Evolutionary conservation across 2,329 filamentous ascomycete species (phyloP), one percentile per base, ranked within the genome.

Genomic region (Ceratocystis ficicola): DNA sequence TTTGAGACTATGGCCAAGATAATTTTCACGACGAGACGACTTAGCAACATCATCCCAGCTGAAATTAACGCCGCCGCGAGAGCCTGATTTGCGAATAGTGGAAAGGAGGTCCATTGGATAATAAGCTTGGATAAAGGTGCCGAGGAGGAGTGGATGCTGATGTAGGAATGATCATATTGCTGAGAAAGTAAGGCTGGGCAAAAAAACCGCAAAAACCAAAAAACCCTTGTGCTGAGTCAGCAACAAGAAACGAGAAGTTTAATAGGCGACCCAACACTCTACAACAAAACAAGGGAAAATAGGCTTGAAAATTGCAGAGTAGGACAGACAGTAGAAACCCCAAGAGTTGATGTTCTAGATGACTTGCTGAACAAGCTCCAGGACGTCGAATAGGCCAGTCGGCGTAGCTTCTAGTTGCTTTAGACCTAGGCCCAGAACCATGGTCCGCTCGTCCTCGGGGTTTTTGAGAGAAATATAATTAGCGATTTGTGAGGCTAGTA

Each of bases 1-100:
- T 80, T 93, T 96, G 67, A 96, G 77, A 67, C 89, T 94, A 77
- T 96, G 92, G 64, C 92, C 92, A 6, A 96, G 87, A 75, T 85
- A 87, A 72, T 86, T 96, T 76, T 99, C 92, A 75, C 94, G 91
- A 73, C 96, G 92, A 25, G 83, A 78, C 62, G 91, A 95, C 70
- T 81, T 85, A 74, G 93, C 87, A 73, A 99, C 93, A 71, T 96
- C 91, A 70, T 93, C 89, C 94, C 94, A 97, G 77, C 87, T 92
- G 79, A 99, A 99, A 75, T 96, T 91, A 76, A 88, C 88, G 73
- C 94, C 94, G 72, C 94, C 94, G 70, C 94, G 87, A 71, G 90
- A 94, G 75, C 95, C 93, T 20, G 81, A 78, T 77, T 99, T 97
- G 73, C 92, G 90, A 69, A 99, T 88, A 52, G 89, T 90, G 68